Evolutionary conservation across 768 basidiomycete genomes (phyloP).

Genomic region (Russula foetens): DNA sequence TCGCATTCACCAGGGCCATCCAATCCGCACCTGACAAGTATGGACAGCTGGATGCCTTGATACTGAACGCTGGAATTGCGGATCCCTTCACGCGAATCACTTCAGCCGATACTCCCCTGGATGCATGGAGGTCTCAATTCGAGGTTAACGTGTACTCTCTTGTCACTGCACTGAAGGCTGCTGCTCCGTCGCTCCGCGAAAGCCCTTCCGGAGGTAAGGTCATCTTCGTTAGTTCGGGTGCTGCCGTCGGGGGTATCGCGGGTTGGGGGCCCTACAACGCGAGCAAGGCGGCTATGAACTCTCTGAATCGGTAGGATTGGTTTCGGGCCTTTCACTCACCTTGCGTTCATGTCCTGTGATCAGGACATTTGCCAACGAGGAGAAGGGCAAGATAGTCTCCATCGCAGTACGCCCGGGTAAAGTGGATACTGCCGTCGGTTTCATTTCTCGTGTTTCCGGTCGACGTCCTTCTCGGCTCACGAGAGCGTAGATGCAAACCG

Average conservation of each 20-base stretch:
- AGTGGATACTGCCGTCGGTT: constrained; percentile 71
- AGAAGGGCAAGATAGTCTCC: constrained; percentile 54
- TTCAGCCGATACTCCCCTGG: constrained; percentile 39
- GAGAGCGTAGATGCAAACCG: constrained; percentile 57
- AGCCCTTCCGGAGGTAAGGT: constrained; percentile 53
- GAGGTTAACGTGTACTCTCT: constrained; percentile 87
- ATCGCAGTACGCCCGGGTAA: constrained; percentile 83
- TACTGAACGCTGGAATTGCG: constrained; percentile 80
- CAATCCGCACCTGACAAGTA: constrained; percentile 42
- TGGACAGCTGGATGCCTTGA: constrained; percentile 61
- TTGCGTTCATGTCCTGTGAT: not conserved
- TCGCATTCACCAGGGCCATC: constrained; percentile 50
- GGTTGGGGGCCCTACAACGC: constrained; percentile 83
- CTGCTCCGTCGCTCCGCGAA: constrained; percentile 61
- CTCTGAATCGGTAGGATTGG: constrained; percentile 38
- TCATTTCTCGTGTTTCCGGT: not conserved
- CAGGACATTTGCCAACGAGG: constrained; percentile 81
- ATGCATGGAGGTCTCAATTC: constrained; percentile 64
- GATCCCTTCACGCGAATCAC: constrained; percentile 59
- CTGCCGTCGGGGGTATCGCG: constrained; percentile 54
- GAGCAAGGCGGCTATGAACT: constrained; percentile 83
- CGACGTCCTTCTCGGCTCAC: not conserved
- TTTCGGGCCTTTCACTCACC: not conserved
- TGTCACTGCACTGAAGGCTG: constrained; percentile 55
- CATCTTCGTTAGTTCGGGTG: constrained; percentile 82